phyloP scores from a whole-genome alignment of 164 flowering plant species.

The Piper betle region DNA sequence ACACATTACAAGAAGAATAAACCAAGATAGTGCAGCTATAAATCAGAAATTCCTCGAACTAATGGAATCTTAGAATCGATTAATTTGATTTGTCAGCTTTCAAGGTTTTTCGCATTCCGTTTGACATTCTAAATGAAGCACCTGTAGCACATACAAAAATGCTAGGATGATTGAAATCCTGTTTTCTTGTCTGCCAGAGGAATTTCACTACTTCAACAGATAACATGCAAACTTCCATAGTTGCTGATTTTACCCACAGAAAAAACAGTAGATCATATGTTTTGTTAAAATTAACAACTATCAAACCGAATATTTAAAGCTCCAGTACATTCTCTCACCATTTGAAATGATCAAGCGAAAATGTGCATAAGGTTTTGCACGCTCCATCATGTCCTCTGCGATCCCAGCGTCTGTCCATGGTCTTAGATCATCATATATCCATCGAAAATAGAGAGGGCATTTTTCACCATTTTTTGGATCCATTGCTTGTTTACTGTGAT shows the following conservation, averaged over 20 bases:
- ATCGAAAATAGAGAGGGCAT: conserved; percentile 37
- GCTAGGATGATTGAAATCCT: no score
- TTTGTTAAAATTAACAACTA: background rate
- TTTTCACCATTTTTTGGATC: no score
- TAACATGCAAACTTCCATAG: background rate
- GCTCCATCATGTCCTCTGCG: conserved; percentile 25
- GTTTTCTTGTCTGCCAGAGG: no score
- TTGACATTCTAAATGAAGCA: no score
- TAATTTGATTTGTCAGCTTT: no score
- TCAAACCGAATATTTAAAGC: background rate
- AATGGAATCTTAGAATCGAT: no score
- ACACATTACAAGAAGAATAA: no score
- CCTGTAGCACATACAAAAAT: no score
- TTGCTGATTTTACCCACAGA: background rate
- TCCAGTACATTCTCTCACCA: conserved; percentile 1
- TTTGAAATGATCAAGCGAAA: conserved; percentile 23
- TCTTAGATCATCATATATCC: conserved; percentile 40
- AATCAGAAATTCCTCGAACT: no score
- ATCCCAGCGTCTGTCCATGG: conserved; percentile 33
- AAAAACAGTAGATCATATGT: background rate
- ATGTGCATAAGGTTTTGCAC: conserved; percentile 13
- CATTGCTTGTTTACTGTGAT: background rate
- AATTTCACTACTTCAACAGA: no score
- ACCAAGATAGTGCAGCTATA: no score
- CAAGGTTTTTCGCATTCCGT: no score